Base-by-base conservation (phyloP, 140 eudicot species). In the Oenanthe javanica region DNA sequence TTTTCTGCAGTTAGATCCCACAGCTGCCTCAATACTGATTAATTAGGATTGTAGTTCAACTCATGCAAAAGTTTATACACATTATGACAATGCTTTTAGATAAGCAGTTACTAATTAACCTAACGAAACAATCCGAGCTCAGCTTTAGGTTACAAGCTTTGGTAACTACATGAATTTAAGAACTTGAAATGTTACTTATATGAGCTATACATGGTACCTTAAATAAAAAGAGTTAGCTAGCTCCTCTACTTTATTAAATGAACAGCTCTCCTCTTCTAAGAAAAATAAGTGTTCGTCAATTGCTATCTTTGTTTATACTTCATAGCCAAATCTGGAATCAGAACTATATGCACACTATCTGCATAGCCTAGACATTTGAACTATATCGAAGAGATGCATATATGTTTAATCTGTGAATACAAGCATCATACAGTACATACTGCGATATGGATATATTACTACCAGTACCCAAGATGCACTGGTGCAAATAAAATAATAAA, bases 1-100 rank as follows among this genome's bases (percentile, higher is more conserved):
- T 94, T 94, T 82, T 97, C 99, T 5, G 99, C 99, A 85, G 99
- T 94, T 85, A 94, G 81, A 87, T 94, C 99, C 99, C 99, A 94
- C 51, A 94, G 85, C 98, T 94, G 97, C 70, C 14, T 73, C 49
- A 86, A 11, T 31, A 79, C 70, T 75, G 45, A 81, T 40, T 61
- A 36, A 81, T 74, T 81, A 54, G 78, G 47, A 67, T 42, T 12
- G 13, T 66, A 25, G 45, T 27, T 27, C 72, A 25, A 38, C 51
- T 15, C 0, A 16, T 45, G 25, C 21, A 50, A 46, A 46, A 43
- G 12, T 42, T 42, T 19, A 2, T 27, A 16, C 70, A 15, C 2
- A 12, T 14, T 27, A 15, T 31, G 9, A 11, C 27, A 23, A 79
- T 23, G 40, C 81, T 21, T 78, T 51, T 43, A 78, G 9, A 45